Percentiles rank a stretch among this genome's conserved stretches.
These are phyloP conservation scores for Metarhizium brunneum DNA, from an alignment of 2,329 filamentous ascomycete species.

Conservation along the genomic window DNA sequence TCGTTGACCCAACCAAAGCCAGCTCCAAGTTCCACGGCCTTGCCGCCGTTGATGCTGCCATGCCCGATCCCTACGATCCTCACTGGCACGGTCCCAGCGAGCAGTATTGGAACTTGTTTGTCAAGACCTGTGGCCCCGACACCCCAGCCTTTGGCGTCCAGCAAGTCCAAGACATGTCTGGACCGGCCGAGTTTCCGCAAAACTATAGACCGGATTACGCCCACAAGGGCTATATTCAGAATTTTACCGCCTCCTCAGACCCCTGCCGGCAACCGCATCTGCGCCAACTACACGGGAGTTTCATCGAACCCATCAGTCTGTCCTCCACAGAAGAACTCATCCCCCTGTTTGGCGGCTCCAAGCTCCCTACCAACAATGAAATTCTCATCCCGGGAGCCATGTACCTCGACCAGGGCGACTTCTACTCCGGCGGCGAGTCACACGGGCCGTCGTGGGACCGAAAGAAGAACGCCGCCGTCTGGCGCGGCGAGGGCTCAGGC, in stretches of 20 bases:
- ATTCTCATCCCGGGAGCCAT: conserved; percentile 56
- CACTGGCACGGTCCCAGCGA: conserved; percentile 36
- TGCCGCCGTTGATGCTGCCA: conserved; percentile 23
- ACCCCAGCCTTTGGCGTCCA: conserved; percentile 34
- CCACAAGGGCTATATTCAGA: conserved; percentile 41
- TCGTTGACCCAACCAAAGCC: conserved; percentile 33
- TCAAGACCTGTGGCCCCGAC: conserved; percentile 46
- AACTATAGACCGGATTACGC: conserved; percentile 26
- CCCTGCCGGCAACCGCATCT: conserved; percentile 48
- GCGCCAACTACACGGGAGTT: conserved; percentile 43
- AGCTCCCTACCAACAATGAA: conserved; percentile 53
- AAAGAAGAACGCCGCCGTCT: conserved; percentile 48
- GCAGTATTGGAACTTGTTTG: conserved; percentile 51
- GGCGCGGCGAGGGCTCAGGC: conserved; percentile 58
- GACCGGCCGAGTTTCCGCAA: conserved; percentile 23
- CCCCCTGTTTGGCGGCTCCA: conserved; percentile 54
- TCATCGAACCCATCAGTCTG: conserved; percentile 44
- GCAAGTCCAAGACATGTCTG: conserved; percentile 19
- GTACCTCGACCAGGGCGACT: conserved; percentile 50
- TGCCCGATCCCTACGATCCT: conserved; percentile 31
- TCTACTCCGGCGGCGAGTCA: conserved; percentile 46
- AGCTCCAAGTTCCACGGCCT: conserved; percentile 35
- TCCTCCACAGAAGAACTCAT: conserved; percentile 44
- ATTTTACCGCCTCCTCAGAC: conserved; percentile 50
- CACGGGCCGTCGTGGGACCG: conserved; percentile 48